Evolutionary conservation across 1,284 basidiomycete species (phyloP).

Genomic region (Heterobasidion irregulare): DNA sequence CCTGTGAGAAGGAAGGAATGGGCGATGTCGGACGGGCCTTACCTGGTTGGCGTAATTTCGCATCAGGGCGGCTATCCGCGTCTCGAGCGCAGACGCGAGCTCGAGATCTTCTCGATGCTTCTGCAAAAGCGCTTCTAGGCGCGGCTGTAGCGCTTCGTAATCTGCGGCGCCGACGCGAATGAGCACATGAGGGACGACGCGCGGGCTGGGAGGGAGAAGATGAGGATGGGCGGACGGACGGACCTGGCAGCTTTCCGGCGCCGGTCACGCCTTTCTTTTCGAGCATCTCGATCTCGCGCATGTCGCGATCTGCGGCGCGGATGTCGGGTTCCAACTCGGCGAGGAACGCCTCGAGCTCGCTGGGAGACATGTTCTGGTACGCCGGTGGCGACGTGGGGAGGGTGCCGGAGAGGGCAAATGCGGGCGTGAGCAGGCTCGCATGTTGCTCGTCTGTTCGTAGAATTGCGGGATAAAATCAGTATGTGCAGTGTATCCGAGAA

Average conservation of each 20-base stretch:
- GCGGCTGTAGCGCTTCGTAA: conserved; percentile 52
- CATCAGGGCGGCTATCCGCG: conserved; percentile 52
- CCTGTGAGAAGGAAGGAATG: background rate
- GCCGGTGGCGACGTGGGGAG: conserved; percentile 40
- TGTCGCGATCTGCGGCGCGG: conserved; percentile 68
- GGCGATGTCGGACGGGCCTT: background rate
- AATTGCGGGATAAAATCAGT: conserved; percentile 1
- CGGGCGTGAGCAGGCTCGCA: conserved; percentile 59
- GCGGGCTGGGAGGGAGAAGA: background rate
- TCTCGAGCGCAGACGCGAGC: conserved; percentile 49
- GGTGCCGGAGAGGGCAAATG: conserved; percentile 59
- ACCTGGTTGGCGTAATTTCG: conserved; percentile 65
- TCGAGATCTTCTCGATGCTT: conserved; percentile 51
- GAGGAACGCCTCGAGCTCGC: conserved; percentile 62
- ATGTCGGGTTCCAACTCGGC: conserved; percentile 76
- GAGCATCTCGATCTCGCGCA: conserved; percentile 63
- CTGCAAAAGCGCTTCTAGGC: conserved; percentile 47
- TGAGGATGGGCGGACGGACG: conserved; percentile 3
- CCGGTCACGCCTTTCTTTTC: conserved; percentile 62
- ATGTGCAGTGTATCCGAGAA: background rate
- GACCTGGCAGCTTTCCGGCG: conserved; percentile 62
- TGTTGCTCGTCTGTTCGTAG: conserved; percentile 57
- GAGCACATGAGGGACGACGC: background rate
- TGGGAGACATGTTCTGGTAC: conserved; percentile 54
- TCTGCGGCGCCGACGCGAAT: conserved; percentile 28